Conservation (phyloP, 805 yeast genomes). For the Yarrowia sp. region DNA sequence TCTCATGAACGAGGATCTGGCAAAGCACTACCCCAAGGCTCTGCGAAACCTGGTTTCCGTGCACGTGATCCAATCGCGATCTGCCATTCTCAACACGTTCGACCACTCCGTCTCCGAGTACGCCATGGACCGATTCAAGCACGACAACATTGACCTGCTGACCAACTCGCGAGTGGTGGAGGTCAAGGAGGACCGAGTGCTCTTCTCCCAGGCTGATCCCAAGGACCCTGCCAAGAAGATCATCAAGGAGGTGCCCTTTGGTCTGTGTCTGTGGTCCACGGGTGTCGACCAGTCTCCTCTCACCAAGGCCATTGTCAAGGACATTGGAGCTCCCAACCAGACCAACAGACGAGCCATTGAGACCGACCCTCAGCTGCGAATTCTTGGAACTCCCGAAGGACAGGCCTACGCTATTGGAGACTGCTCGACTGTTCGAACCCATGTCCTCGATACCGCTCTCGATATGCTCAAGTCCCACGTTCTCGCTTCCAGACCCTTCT, state of each 20-base stretch:
- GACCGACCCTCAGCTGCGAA: conserved; percentile 75
- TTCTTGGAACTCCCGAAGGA: conserved; percentile 70
- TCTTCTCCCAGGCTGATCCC: conserved; percentile 61
- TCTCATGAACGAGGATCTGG: conserved; percentile 68
- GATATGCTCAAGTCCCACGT: conserved; percentile 56
- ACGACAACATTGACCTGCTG: conserved; percentile 67
- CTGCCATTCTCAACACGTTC: conserved; percentile 71
- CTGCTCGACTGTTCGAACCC: conserved; percentile 68
- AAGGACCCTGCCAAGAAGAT: conserved; percentile 47
- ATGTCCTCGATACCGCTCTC: conserved; percentile 55
- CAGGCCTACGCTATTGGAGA: conserved; percentile 78
- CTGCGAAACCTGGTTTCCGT: conserved; percentile 69
- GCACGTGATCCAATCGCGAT: conserved; percentile 72
- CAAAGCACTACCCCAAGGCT: conserved; percentile 63
- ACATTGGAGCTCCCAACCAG: conserved; percentile 57
- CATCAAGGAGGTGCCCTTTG: conserved; percentile 64
- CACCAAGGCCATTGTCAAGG: conserved; percentile 61
- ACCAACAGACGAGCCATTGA: conserved; percentile 73
- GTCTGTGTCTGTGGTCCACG: conserved; percentile 77
- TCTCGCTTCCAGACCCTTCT: conserved; percentile 41
- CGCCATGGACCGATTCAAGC: conserved; percentile 67
- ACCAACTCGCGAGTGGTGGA: conserved; percentile 70
- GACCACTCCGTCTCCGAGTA: conserved; percentile 69
- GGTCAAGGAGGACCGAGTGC: conserved; percentile 62
- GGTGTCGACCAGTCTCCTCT: conserved; percentile 73